Conservation (phyloP, 2,329 filamentous ascomycete species). For the Escovopsis sp. region DNA sequence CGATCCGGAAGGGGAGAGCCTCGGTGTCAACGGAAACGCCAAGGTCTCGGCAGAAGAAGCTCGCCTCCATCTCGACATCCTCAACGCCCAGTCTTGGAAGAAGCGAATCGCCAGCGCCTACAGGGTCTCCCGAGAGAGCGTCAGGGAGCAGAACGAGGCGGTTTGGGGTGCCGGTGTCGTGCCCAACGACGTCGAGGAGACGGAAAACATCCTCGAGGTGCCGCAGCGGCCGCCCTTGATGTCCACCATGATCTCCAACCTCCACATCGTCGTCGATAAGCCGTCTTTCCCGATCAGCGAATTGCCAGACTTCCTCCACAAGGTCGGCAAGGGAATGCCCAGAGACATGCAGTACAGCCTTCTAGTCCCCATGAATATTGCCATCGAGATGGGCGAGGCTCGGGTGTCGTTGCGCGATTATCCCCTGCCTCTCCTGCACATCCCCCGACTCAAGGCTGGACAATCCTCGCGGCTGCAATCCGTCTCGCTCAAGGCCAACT, state of each 20-base stretch:
- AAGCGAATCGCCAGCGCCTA: constrained; percentile 70
- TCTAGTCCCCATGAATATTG: constrained; percentile 77
- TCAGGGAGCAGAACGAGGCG: constrained; percentile 61
- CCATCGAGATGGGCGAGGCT: constrained; percentile 81
- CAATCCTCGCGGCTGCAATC: constrained; percentile 72
- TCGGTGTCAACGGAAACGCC: constrained; percentile 53
- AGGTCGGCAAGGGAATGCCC: constrained; percentile 94
- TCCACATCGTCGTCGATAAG: constrained; percentile 78
- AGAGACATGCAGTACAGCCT: constrained; percentile 80
- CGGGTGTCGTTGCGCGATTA: constrained; percentile 83
- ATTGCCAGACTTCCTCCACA: constrained; percentile 70
- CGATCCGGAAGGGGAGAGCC: constrained; percentile 56
- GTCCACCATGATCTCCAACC: constrained; percentile 65
- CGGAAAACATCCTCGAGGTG: constrained; percentile 73
- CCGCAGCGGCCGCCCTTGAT: constrained; percentile 75
- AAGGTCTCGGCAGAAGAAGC: constrained; percentile 66
- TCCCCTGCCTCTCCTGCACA: constrained; percentile 78
- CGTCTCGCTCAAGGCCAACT: constrained; percentile 73
- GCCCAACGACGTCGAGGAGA: constrained; percentile 67
- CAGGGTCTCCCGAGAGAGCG: constrained; percentile 52
- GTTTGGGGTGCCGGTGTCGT: constrained; percentile 75
- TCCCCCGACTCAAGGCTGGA: constrained; percentile 64
- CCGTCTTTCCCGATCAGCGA: constrained; percentile 77
- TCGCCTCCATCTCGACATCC: constrained; percentile 54
- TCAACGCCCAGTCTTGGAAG: constrained; percentile 88